Evolutionary conservation across 2,329 filamentous ascomycete genomes (phyloP).

Genomic region (Conoideocrella luteorostrata): DNA sequence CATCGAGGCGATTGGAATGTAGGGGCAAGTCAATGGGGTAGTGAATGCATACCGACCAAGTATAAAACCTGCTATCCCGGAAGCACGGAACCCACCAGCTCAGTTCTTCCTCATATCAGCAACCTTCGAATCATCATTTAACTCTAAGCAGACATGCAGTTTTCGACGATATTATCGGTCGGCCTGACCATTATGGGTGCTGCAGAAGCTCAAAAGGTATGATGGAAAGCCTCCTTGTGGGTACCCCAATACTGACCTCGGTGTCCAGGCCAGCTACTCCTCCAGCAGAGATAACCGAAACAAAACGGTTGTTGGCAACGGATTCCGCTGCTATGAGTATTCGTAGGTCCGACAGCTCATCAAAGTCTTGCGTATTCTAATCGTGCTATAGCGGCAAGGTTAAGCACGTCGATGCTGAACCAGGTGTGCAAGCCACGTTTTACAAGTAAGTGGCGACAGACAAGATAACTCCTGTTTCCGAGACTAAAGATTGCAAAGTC

Average conservation of each 20-base stretch:
- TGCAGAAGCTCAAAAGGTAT: not conserved
- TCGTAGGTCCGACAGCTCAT: not conserved
- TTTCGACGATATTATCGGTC: constrained; percentile 19
- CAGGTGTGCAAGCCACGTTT: not conserved
- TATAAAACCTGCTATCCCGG: no score
- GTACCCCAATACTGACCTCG: no score
- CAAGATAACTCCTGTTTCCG: not conserved
- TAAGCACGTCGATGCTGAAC: not conserved
- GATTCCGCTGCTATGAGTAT: constrained; percentile 3
- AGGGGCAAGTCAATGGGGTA: no score
- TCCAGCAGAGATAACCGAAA: not conserved
- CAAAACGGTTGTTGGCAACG: not conserved
- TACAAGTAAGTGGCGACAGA: not conserved
- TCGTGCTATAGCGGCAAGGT: not conserved
- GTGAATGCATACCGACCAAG: no score
- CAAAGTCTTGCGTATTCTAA: no score
- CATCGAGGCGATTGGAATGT: no score
- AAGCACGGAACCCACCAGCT: no score
- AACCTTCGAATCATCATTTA: no score
- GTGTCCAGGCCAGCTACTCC: not conserved
- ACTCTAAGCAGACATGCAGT: not conserved
- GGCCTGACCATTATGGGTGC: not conserved
- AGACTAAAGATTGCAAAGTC: not conserved
- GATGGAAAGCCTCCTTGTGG: no score
- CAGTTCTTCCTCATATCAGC: no score